Evolutionary conservation across 2,329 filamentous ascomycete genomes (phyloP).

Genomic region (Aureobasidium zeae): DNA sequence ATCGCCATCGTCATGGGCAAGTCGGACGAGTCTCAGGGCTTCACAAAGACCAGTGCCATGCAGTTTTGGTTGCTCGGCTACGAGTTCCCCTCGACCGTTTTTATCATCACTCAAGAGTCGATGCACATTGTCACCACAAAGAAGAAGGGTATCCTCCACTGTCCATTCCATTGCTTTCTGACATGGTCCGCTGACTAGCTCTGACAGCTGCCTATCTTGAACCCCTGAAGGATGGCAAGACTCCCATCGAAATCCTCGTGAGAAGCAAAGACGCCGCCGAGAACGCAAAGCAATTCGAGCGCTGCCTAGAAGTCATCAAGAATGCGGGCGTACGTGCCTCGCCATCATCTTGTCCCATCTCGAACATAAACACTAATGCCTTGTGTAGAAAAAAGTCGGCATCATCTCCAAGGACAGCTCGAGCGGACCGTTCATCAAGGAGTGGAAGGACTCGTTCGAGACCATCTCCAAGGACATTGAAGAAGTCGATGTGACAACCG

Average conservation of each 20-base stretch:
- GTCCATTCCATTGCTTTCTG: not conserved
- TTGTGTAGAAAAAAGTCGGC: constrained; percentile 71
- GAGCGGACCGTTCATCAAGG: constrained; percentile 81
- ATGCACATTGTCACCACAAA: constrained; percentile 90
- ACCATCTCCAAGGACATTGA: constrained; percentile 77
- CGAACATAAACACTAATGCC: constrained; percentile 18
- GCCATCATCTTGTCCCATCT: not conserved
- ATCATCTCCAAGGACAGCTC: constrained; percentile 76
- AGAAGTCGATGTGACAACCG: constrained; percentile 74
- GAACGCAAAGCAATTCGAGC: constrained; percentile 82
- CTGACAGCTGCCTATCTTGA: constrained; percentile 78
- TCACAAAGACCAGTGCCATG: constrained; percentile 93
- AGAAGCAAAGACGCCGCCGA: constrained; percentile 84
- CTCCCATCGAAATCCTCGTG: constrained; percentile 84
- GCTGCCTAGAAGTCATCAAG: constrained; percentile 79
- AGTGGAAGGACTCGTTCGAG: constrained; percentile 80
- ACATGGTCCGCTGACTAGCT: constrained; percentile 27
- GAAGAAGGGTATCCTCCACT: constrained; percentile 74
- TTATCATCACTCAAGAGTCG: constrained; percentile 80
- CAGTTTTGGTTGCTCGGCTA: constrained; percentile 98
- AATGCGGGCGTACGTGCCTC: constrained; percentile 60
- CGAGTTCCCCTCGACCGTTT: constrained; percentile 92
- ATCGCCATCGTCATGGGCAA: constrained; percentile 91
- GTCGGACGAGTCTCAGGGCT: constrained; percentile 76
- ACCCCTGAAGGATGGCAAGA: constrained; percentile 81